Evolutionary conservation across 108 stramenopile species (phyloP).

Genomic region (Fragilariopsis cylindrus): DNA sequence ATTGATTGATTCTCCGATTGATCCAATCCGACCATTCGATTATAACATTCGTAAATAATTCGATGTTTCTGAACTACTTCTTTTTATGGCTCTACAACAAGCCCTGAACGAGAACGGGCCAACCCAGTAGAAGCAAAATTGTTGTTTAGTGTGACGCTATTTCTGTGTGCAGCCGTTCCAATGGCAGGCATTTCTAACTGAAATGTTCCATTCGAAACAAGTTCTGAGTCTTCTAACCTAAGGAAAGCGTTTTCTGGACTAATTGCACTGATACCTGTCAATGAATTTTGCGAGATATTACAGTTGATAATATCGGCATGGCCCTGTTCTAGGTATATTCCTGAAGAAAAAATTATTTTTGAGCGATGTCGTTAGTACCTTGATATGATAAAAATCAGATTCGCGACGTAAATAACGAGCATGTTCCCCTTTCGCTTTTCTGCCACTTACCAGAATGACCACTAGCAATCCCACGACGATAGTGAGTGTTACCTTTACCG

Average conservation of each 20-base stretch:
- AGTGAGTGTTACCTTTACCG: conserved; percentile 61
- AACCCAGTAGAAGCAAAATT: conserved; percentile 41
- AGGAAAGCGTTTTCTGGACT: conserved; percentile 72
- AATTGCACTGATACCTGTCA: conserved; percentile 79
- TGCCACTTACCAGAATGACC: conserved; percentile 60
- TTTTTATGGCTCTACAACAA: conserved; percentile 11
- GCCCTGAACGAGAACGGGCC: conserved; percentile 48
- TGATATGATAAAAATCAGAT: not conserved
- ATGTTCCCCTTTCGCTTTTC: too few species aligned
- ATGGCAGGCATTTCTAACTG: conserved; percentile 75
- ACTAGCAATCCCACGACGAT: conserved; percentile 65
- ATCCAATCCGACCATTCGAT: too few species aligned
- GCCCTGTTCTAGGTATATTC: conserved; percentile 83
- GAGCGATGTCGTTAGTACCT: not conserved
- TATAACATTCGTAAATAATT: too few species aligned
- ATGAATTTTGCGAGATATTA: conserved; percentile 71
- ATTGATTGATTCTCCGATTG: too few species aligned
- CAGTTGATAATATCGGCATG: conserved; percentile 61
- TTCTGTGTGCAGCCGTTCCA: conserved; percentile 43
- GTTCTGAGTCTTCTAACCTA: conserved; percentile 53
- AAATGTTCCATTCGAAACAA: conserved; percentile 64
- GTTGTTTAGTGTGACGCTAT: conserved; percentile 53
- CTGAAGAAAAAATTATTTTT: not conserved
- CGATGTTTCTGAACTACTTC: not conserved
- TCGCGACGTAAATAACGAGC: too few species aligned